phyloP scores from a whole-genome alignment of 352 stramenopile genomes.

The Phytophthora quininea region DNA sequence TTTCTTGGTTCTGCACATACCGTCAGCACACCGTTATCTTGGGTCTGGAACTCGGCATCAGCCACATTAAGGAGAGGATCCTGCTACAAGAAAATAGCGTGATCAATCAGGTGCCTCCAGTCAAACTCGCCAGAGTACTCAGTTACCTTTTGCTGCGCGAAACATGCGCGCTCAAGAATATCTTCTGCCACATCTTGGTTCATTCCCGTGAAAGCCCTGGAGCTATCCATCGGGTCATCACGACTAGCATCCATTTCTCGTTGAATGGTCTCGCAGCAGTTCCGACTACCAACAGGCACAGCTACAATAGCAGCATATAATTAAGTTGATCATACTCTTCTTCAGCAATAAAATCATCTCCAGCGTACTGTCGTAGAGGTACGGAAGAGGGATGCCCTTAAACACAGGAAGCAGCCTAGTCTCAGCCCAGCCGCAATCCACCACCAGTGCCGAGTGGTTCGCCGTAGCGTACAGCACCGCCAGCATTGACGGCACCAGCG shows the following conservation, averaged over 20 bases:
- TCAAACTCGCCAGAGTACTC: not conserved
- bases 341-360: not conserved
- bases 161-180: conserved; percentile 78
- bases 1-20: conserved; percentile 19
- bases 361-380: conserved; percentile 67
- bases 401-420: conserved; percentile 79
- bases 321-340: not conserved
- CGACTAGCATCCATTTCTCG: conserved; percentile 30
- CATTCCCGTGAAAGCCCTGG: conserved; percentile 10
- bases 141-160: conserved; percentile 61
- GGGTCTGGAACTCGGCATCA: conserved; percentile 52
- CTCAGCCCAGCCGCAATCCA: conserved; percentile 82
- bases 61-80: conserved; percentile 43
- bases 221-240: conserved; percentile 33
- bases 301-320: conserved; percentile 25
- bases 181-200: conserved; percentile 50
- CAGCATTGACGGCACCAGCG: conserved; percentile 70
- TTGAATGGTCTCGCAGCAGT: conserved; percentile 51
- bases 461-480: conserved; percentile 72
- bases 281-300: conserved; percentile 46
- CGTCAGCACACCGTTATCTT: conserved; percentile 42
- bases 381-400: conserved; percentile 79
- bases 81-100: conserved; percentile 13
- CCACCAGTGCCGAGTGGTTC: conserved; percentile 76
- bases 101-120: not conserved